Evolutionary conservation across 176 grass and related monocot species (phyloP).

Genomic region (Musa beccarii): DNA sequence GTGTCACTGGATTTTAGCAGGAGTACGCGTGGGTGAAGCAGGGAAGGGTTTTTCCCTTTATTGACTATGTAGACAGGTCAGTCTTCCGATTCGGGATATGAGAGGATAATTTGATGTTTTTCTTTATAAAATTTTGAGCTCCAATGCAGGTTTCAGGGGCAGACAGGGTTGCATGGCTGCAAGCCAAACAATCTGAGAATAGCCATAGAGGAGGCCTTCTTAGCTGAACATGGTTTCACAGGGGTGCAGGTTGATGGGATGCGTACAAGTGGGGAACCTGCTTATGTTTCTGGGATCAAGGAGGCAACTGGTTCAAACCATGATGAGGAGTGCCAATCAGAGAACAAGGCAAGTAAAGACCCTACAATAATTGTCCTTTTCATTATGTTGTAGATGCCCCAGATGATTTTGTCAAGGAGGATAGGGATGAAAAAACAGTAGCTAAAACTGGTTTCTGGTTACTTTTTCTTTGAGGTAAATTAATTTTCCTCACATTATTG

Average conservation of each 20-base stretch:
- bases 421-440: no score
- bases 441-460: no score
- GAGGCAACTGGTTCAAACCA: slow-evolving; percentile 71
- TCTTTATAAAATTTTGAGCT: slow-evolving; percentile 20
- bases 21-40: slow-evolving; percentile 76
- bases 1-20: slow-evolving; percentile 25
- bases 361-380: neutral
- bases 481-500: neutral
- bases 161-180: slow-evolving; percentile 58
- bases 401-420: no score
- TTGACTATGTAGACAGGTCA: slow-evolving; percentile 78
- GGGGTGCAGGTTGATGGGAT: slow-evolving; percentile 41
- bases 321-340: slow-evolving; percentile 59
- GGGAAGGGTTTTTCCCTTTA: slow-evolving; percentile 78
- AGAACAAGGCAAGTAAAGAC: slow-evolving; percentile 43
- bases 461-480: no score
- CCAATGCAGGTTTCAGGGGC: slow-evolving; percentile 73
- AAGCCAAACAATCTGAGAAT: slow-evolving; percentile 64
- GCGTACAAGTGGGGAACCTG: slow-evolving; percentile 43
- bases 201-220: slow-evolving; percentile 86
- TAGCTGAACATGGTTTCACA: slow-evolving; percentile 83
- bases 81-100: slow-evolving; percentile 24
- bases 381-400: neutral
- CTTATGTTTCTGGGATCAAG: slow-evolving; percentile 35
- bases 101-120: neutral